Evolutionary conservation across 2,329 filamentous ascomycete species (phyloP).

Genomic region (Xenoacremonium recifei): DNA sequence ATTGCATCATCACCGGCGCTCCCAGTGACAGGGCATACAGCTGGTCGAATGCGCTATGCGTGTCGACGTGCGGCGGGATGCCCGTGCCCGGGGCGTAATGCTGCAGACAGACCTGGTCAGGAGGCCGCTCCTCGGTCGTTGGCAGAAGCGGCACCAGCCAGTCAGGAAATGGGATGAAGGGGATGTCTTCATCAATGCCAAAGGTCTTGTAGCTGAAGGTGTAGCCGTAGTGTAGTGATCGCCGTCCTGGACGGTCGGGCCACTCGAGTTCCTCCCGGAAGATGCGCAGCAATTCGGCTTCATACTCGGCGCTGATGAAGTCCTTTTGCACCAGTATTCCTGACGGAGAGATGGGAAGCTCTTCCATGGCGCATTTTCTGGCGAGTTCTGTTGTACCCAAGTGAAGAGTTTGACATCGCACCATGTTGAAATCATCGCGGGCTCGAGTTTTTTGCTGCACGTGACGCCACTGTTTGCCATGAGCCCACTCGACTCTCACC

Average conservation of each 20-base stretch:
- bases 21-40: constrained; percentile 46
- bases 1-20: constrained; percentile 43
- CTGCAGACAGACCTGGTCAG: constrained; percentile 59
- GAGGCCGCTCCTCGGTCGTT: constrained; percentile 39
- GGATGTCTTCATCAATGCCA: constrained; percentile 47
- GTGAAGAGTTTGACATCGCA: no score
- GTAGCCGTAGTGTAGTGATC: constrained; percentile 55
- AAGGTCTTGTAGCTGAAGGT: constrained; percentile 60
- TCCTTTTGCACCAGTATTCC: constrained; percentile 44
- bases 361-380: no score
- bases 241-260: constrained; percentile 42
- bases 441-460: no score
- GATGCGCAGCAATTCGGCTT: constrained; percentile 39
- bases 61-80: constrained; percentile 61
- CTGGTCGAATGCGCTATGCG: constrained; percentile 47
- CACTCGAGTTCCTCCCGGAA: constrained; percentile 46
- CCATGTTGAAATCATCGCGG: no score
- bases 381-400: no score
- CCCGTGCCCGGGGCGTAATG: constrained; percentile 59
- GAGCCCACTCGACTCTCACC: no score
- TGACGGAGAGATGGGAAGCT: constrained; percentile 25
- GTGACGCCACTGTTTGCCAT: no score
- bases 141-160: constrained; percentile 52
- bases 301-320: constrained; percentile 46
- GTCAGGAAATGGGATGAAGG: constrained; percentile 48